phyloP scores from a whole-genome alignment of 75 land plant genomes.

The Sequoiadendron giganteum region DNA sequence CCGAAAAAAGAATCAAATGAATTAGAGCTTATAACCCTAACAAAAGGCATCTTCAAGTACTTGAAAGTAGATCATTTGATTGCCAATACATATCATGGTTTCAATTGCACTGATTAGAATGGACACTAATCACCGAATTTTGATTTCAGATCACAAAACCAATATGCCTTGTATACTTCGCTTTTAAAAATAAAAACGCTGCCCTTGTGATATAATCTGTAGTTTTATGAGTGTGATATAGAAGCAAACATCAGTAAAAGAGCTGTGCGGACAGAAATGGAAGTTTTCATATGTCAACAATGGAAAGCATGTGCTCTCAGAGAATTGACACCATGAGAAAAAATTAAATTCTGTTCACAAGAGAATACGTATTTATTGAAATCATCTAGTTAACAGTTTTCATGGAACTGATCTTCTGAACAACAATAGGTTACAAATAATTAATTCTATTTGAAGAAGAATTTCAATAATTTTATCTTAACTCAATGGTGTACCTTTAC shows the following conservation, averaged over 20 bases:
- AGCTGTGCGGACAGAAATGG: not conserved
- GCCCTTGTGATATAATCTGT: not conserved
- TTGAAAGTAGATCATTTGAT: not conserved
- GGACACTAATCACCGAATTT: not conserved
- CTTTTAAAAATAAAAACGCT: not conserved
- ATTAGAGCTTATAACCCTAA: not conserved
- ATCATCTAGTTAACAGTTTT: not conserved
- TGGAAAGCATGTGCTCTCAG: not conserved
- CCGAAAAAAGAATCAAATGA: not conserved
- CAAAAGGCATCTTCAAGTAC: not conserved
- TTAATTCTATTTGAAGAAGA: not conserved
- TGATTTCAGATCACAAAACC: not conserved
- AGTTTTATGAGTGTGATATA: not conserved
- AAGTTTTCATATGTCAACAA: not conserved
- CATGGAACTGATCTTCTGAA: not conserved
- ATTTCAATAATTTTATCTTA: no score
- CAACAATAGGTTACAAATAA: not conserved
- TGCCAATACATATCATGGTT: not conserved
- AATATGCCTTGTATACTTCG: not conserved
- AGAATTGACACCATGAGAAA: not conserved
- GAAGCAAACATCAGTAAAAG: not conserved
- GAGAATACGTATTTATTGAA: not conserved
- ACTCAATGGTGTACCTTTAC: not conserved
- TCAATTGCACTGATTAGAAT: not conserved
- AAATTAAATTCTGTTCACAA: not conserved